Conservation (phyloP, 495 filamentous ascomycete genomes). For the Annulohypoxylon maeteangense region DNA sequence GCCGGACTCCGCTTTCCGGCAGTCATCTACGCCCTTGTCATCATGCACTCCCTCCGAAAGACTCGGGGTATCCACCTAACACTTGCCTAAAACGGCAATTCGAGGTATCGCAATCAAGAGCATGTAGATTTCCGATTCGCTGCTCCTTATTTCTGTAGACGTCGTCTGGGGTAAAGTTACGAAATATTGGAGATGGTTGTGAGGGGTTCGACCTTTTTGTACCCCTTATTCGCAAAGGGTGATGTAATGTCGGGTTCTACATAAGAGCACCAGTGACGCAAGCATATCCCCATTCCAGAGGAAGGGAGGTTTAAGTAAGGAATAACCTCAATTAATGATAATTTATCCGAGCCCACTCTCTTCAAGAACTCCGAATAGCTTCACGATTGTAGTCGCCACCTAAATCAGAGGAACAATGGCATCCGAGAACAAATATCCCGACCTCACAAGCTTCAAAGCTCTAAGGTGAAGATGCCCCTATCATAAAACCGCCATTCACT, state of each 20-base stretch:
- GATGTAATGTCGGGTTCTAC: slow-evolving; percentile 29
- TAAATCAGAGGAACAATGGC: slow-evolving; percentile 17
- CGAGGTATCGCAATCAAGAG: background rate
- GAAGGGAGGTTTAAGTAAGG: background rate
- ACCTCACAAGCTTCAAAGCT: slow-evolving; percentile 47
- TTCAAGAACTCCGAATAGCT: background rate
- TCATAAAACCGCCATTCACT: background rate
- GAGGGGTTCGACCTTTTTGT: slow-evolving; percentile 25
- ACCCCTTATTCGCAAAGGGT: slow-evolving; percentile 8
- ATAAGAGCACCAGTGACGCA: slow-evolving; percentile 33
- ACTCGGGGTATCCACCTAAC: slow-evolving; percentile 9
- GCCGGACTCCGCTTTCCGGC: slow-evolving; percentile 32
- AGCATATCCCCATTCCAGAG: slow-evolving; percentile 1
- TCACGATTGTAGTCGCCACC: background rate
- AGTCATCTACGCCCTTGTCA: slow-evolving; percentile 35
- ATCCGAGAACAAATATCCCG: slow-evolving; percentile 38
- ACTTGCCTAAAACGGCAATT: slow-evolving; percentile 13
- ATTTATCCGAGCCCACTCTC: background rate
- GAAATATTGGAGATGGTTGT: slow-evolving; percentile 24
- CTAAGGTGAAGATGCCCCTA: slow-evolving; percentile 32
- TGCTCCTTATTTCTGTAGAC: slow-evolving; percentile 3
- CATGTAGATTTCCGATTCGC: slow-evolving; percentile 24
- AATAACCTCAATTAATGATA: background rate
- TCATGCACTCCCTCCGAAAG: slow-evolving; percentile 8
- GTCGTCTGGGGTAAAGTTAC: background rate